Evolutionary conservation across 176 grass and related monocot genomes (phyloP).

Genomic region (Triticum monococcum): DNA sequence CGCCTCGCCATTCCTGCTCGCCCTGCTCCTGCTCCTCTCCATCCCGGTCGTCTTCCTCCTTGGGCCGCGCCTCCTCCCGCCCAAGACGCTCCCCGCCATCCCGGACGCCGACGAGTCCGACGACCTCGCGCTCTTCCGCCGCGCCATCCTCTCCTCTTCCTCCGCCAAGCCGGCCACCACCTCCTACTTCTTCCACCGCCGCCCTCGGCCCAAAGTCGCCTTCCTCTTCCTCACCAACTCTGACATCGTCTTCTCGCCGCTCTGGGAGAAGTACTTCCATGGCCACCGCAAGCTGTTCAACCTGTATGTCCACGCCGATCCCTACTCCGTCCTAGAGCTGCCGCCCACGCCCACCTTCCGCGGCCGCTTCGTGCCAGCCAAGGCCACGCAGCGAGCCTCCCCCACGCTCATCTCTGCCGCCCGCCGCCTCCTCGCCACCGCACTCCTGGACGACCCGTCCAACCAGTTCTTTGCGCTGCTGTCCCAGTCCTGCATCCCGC

Average conservation of each 20-base stretch:
- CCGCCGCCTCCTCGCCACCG: slow-evolving; percentile 73
- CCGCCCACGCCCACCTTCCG: slow-evolving; percentile 60
- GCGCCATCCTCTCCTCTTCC: slow-evolving; percentile 73
- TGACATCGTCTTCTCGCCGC: slow-evolving; percentile 75
- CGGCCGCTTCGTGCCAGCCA: slow-evolving; percentile 75
- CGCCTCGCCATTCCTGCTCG: slow-evolving; percentile 68
- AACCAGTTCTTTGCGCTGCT: slow-evolving; percentile 83
- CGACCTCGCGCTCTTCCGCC: slow-evolving; percentile 94
- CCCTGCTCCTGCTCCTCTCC: slow-evolving; percentile 60
- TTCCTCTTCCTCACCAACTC: slow-evolving; percentile 91
- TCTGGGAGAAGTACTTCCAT: slow-evolving; percentile 85
- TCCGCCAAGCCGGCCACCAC: slow-evolving; percentile 36
- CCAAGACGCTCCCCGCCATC: slow-evolving; percentile 85
- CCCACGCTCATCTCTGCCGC: slow-evolving; percentile 88
- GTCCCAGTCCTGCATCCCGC: slow-evolving; percentile 86
- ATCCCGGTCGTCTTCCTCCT: slow-evolving; percentile 73
- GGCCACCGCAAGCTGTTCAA: slow-evolving; percentile 66
- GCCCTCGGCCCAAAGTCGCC: slow-evolving; percentile 62
- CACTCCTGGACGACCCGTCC: slow-evolving; percentile 57
- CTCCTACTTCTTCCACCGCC: slow-evolving; percentile 54
- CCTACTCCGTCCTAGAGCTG: slow-evolving; percentile 42
- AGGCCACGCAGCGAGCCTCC: slow-evolving; percentile 83
- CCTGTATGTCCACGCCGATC: slow-evolving; percentile 90
- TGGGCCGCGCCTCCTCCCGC: slow-evolving; percentile 65
- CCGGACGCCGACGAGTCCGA: slow-evolving; percentile 82